A percentile compares a stretch with the other conserved stretches of the same genome.
phyloP scores from a whole-genome alignment of 1,139 yeast genomes.

The Tardiomyces depauwii region DNA sequence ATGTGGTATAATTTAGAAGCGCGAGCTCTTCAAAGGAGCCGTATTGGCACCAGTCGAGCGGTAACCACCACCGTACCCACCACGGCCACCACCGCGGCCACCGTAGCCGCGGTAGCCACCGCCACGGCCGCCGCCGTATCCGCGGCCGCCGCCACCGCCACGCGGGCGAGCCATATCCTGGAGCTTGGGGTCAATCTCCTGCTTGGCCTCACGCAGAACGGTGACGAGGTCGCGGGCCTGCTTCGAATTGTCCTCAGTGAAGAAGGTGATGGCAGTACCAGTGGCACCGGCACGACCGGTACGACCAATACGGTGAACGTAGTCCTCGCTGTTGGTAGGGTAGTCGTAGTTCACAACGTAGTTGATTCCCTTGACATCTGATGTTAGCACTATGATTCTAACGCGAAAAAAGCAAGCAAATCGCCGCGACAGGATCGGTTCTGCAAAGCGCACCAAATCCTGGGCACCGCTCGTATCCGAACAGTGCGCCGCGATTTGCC shows the following conservation, averaged over 20 bases:
- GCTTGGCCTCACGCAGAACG: slow-evolving; percentile 93
- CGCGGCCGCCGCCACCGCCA: slow-evolving; percentile 41
- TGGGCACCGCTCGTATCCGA: neutral
- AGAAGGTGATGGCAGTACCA: slow-evolving; percentile 93
- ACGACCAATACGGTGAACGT: slow-evolving; percentile 93
- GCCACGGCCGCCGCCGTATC: slow-evolving; percentile 45
- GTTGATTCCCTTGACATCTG: slow-evolving; percentile 95
- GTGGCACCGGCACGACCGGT: slow-evolving; percentile 97
- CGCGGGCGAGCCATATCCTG: slow-evolving; percentile 38
- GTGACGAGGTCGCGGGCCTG: slow-evolving; percentile 86
- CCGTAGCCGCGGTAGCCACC: slow-evolving; percentile 42
- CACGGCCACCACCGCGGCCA: slow-evolving; percentile 35
- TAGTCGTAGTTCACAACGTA: slow-evolving; percentile 90
- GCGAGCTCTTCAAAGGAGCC: slow-evolving; percentile 18
- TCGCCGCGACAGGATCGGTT: neutral
- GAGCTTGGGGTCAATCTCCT: slow-evolving; percentile 52
- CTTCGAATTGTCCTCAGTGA: slow-evolving; percentile 78
- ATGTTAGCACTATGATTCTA: slow-evolving; percentile 8
- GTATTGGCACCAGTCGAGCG: slow-evolving; percentile 18
- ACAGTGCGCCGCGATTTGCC: neutral
- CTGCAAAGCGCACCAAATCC: neutral
- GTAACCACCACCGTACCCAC: slow-evolving; percentile 37
- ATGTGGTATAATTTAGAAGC: slow-evolving; percentile 10
- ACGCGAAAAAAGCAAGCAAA: neutral
- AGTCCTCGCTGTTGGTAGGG: slow-evolving; percentile 97